phyloP scores from a whole-genome alignment of 371 early-diverging fungal species.

The Umbelopsis sp. region DNA sequence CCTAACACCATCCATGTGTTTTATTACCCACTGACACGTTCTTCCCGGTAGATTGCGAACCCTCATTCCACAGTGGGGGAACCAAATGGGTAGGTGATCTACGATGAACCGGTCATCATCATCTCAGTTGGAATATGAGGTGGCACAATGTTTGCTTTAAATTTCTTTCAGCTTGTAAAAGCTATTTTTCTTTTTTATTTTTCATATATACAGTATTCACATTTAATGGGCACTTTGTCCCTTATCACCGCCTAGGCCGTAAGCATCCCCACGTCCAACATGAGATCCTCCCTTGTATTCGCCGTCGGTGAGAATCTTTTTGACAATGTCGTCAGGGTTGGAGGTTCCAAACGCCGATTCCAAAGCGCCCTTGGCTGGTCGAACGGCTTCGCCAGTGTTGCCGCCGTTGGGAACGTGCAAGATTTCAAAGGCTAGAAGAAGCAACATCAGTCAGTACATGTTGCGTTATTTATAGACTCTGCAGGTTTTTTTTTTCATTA shows the following conservation, averaged over 20 bases:
- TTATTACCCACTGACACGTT: constrained; percentile 14
- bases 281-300: constrained; percentile 22
- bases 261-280: not conserved
- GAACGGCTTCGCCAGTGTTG: constrained; percentile 27
- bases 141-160: not conserved
- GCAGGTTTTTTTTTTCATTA: not conserved
- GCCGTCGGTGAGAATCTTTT: constrained; percentile 28
- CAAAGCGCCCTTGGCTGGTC: constrained; percentile 32
- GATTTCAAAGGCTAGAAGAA: constrained; percentile 33
- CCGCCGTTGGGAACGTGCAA: constrained; percentile 24
- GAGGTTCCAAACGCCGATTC: constrained; percentile 32
- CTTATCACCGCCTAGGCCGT: constrained; percentile 6
- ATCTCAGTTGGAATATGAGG: no score
- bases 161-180: not conserved
- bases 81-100: no score
- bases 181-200: not conserved
- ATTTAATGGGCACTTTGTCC: not conserved
- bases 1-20: not conserved
- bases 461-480: not conserved
- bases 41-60: not conserved
- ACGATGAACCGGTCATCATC: no score
- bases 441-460: no score
- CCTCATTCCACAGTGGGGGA: not conserved
- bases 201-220: not conserved
- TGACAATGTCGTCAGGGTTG: constrained; percentile 28